A percentile compares a stretch with the other conserved stretches of the same genome.
Evolutionary conservation across 2,329 filamentous ascomycete genomes (phyloP).

Genomic region (Colletotrichum liriopes): DNA sequence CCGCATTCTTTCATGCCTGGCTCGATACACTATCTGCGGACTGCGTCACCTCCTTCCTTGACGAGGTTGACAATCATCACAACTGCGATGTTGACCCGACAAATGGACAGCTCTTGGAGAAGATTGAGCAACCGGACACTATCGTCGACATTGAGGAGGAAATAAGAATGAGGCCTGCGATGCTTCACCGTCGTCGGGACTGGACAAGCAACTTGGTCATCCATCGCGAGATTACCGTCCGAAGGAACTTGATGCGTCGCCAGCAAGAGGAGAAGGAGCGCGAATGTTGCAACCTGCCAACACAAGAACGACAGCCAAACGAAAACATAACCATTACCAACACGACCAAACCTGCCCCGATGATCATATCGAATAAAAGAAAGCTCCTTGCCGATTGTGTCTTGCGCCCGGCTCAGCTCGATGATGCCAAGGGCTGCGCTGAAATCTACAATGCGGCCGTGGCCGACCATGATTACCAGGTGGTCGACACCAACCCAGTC

Average conservation of each 20-base stretch:
- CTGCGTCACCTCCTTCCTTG: neutral
- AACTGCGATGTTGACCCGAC: slow-evolving; percentile 55
- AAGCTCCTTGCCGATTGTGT: slow-evolving; percentile 49
- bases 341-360: neutral
- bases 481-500: slow-evolving; percentile 15
- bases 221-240: slow-evolving; percentile 22
- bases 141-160: slow-evolving; percentile 43
- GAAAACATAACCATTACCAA: neutral
- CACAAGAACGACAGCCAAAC: neutral
- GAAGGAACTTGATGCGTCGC: slow-evolving; percentile 25
- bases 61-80: slow-evolving; percentile 44
- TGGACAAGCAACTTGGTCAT: slow-evolving; percentile 44
- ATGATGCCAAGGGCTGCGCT: slow-evolving; percentile 59
- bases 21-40: neutral
- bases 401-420: slow-evolving; percentile 58
- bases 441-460: slow-evolving; percentile 61
- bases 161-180: slow-evolving; percentile 3
- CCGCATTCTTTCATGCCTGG: slow-evolving; percentile 14
- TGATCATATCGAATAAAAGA: neutral
- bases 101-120: slow-evolving; percentile 53
- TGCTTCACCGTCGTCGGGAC: slow-evolving; percentile 44
- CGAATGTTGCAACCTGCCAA: neutral
- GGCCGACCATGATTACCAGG: slow-evolving; percentile 1
- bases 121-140: slow-evolving; percentile 53
- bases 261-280: neutral